Percentiles rank a stretch among this genome's conserved stretches.
Evolutionary conservation across 352 stramenopile genomes (phyloP).

Genomic region (Phytophthora aleatoria): DNA sequence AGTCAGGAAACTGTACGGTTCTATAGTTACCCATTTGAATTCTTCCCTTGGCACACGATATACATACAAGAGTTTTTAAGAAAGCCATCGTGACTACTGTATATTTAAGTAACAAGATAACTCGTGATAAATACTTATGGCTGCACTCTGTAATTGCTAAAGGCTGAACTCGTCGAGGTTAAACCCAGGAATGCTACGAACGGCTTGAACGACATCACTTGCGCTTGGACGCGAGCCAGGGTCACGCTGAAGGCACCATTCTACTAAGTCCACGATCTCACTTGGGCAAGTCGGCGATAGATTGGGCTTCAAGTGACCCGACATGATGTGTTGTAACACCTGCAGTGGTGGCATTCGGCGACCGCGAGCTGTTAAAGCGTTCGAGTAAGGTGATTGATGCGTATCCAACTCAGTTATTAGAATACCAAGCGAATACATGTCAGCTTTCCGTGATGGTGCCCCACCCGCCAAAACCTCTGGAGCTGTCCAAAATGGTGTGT

Average conservation of each 20-base stretch:
- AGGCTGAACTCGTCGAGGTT: constrained; percentile 40
- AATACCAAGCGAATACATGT: constrained; percentile 81
- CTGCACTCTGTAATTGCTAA: constrained; percentile 2
- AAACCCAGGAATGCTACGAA: constrained; percentile 22
- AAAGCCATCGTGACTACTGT: too few relatives aligned
- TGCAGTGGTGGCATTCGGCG: constrained; percentile 26
- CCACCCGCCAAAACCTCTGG: constrained; percentile 70
- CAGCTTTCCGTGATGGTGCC: constrained; percentile 50
- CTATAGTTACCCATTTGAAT: too few relatives aligned
- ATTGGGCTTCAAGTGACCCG: constrained; percentile 33
- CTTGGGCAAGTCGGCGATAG: constrained; percentile 38
- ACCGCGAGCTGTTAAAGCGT: constrained; percentile 19
- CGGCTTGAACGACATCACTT: constrained; percentile 23
- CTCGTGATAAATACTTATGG: too few relatives aligned
- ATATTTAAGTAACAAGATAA: too few relatives aligned
- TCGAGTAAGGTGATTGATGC: constrained; percentile 36
- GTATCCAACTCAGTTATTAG: constrained; percentile 64
- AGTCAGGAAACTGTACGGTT: too few relatives aligned
- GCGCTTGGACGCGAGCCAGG: constrained; percentile 33
- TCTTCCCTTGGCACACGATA: too few relatives aligned
- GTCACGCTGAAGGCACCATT: constrained; percentile 38
- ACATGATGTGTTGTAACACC: constrained; percentile 39
- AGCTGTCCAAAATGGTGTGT: constrained; percentile 60
- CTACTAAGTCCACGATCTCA: constrained; percentile 32
- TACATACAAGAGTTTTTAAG: too few relatives aligned